Evolutionary conservation across 257 asterid species (phyloP).

Genomic region (Striga asiatica): DNA sequence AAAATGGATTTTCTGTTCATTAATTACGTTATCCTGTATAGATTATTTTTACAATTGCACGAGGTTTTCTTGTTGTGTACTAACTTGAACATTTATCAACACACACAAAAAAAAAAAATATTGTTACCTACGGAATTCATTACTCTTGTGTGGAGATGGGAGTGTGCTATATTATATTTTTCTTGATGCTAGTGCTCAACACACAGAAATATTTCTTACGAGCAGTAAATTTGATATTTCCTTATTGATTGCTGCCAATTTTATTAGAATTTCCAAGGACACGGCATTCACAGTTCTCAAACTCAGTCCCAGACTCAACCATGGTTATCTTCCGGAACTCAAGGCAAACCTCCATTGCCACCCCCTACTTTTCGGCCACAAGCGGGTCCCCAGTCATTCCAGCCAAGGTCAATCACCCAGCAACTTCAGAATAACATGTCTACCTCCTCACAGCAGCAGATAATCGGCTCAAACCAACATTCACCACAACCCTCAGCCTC

Average conservation of each 20-base stretch:
- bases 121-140: too few relatives aligned
- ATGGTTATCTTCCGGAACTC: conserved; percentile 68
- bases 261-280: conserved; percentile 67
- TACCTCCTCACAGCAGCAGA: conserved; percentile 39
- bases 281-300: conserved; percentile 50
- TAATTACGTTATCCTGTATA: not conserved
- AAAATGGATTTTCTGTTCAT: not conserved
- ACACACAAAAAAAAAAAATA: too few relatives aligned
- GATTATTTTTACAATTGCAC: too few relatives aligned
- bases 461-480: conserved; percentile 35
- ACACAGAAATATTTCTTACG: not conserved
- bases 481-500: conserved; percentile 41
- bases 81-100: too few relatives aligned
- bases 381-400: too few relatives aligned
- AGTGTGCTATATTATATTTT: not conserved
- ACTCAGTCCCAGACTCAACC: conserved; percentile 58
- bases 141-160: too few relatives aligned
- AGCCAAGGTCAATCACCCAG: conserved; percentile 33
- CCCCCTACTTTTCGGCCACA: conserved; percentile 59
- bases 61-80: too few relatives aligned
- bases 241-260: conserved; percentile 2
- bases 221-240: not conserved
- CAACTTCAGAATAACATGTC: conserved; percentile 43
- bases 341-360: conserved; percentile 72
- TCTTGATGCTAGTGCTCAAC: not conserved